These are phyloP conservation scores for Crithidia mellificae DNA, from an alignment of 208 protist genomes.

Conservation along the genomic window DNA sequence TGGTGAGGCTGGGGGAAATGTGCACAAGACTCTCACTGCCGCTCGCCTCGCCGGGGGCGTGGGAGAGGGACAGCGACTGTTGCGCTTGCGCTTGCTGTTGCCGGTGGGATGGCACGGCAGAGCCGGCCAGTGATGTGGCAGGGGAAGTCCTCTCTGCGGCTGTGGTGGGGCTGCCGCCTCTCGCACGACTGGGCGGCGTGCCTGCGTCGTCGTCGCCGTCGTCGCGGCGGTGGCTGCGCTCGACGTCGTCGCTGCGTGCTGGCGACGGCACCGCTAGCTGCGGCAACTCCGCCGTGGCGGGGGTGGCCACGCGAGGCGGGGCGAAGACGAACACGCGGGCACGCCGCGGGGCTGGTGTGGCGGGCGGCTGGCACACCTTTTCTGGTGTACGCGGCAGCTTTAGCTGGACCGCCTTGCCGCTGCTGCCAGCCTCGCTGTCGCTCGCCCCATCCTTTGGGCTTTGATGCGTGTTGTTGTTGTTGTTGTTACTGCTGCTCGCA, in stretches of 20 bases:
- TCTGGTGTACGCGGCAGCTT: neutral
- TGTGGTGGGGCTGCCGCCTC: neutral
- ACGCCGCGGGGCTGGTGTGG: slow-evolving; percentile 9
- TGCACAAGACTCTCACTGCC: slow-evolving; percentile 11
- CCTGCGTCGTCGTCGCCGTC: slow-evolving; percentile 2
- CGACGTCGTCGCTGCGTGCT: slow-evolving; percentile 5
- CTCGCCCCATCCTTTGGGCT: neutral
- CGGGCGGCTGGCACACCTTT: slow-evolving; percentile 6
- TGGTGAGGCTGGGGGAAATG: slow-evolving; percentile 10
- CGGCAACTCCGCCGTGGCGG: slow-evolving; percentile 7
- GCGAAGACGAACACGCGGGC: slow-evolving; percentile 20
- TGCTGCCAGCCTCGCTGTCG: neutral
- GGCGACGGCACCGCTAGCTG: neutral
- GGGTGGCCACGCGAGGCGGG: slow-evolving; percentile 8
- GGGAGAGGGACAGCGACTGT: no score
- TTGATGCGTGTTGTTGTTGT: neutral
- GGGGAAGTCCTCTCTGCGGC: no score
- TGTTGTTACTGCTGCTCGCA: neutral
- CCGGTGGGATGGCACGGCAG: no score
- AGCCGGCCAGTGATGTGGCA: no score
- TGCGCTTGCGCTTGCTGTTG: no score
- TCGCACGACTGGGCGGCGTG: neutral
- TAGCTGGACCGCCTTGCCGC: neutral
- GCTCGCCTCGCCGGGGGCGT: neutral
- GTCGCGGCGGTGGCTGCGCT: neutral